phyloP scores from a whole-genome alignment of 306 rosid genomes.

The Medicago ruthenica region DNA sequence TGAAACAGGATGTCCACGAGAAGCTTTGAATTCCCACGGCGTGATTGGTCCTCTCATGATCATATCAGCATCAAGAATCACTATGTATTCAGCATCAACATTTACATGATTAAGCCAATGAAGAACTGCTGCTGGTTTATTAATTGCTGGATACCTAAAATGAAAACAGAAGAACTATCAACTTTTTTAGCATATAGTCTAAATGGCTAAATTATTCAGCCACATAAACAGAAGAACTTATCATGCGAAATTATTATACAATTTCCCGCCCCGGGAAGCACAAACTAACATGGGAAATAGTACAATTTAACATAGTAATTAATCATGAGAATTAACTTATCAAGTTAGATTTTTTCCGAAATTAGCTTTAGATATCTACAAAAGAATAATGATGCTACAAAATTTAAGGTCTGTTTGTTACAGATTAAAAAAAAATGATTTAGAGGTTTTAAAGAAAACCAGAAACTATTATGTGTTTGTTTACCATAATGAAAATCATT shows the following conservation, averaged over 20 bases:
- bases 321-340: too few species aligned
- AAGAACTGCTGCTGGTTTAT: slow-evolving; percentile 98
- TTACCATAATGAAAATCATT: not conserved
- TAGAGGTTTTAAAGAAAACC: not conserved
- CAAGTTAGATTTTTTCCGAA: too few species aligned
- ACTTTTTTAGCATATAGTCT: not conserved
- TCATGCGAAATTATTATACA: too few species aligned
- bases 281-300: too few species aligned
- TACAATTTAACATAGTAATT: too few species aligned
- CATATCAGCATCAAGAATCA: slow-evolving; percentile 99
- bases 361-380: too few species aligned
- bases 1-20: slow-evolving; percentile 88
- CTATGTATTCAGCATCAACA: slow-evolving; percentile 90
- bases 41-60: slow-evolving; percentile 94
- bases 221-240: too few species aligned
- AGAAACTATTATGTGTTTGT: not conserved
- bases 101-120: slow-evolving; percentile 95
- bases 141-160: slow-evolving; percentile 97
- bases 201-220: too few species aligned
- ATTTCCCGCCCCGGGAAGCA: too few species aligned
- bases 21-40: slow-evolving; percentile 98
- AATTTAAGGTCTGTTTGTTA: too few species aligned
- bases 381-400: too few species aligned
- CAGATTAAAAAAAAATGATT: too few species aligned
- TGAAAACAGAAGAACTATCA: slow-evolving; percentile 35